phyloP scores from a whole-genome alignment of 2,329 filamentous ascomycete genomes.

The Colletotrichum cordylinicola region DNA sequence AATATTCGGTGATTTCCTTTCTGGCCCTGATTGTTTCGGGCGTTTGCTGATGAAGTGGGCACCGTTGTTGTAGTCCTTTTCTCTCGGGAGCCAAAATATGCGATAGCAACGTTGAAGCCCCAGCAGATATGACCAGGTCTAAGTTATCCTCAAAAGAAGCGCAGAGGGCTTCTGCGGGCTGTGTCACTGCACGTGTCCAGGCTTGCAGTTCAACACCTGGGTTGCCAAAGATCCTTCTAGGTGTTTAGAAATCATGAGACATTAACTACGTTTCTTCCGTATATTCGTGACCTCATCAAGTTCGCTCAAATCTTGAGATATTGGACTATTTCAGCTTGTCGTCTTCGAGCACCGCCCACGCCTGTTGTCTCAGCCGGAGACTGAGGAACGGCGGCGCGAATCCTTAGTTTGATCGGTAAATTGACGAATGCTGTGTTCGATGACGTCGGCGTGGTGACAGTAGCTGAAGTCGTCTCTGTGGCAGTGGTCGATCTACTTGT shows the following conservation, averaged over 20 bases:
- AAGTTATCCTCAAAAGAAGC: not conserved
- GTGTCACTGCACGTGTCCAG: not conserved
- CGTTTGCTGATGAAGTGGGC: not conserved
- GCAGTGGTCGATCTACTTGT: not conserved
- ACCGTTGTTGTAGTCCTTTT: not conserved
- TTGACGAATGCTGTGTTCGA: not conserved
- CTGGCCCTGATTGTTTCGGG: not conserved
- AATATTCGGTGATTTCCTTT: not conserved
- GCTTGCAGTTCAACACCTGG: not conserved
- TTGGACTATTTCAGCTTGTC: not conserved
- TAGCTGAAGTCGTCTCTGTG: not conserved
- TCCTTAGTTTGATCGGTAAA: not conserved
- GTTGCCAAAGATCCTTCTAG: not conserved
- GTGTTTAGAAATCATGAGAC: not conserved
- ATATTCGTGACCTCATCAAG: not conserved
- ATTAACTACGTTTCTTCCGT: not conserved
- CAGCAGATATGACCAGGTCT: not conserved
- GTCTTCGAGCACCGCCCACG: not conserved
- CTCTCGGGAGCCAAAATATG: not conserved
- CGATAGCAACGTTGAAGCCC: not conserved
- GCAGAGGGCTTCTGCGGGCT: not conserved
- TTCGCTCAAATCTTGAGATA: not conserved
- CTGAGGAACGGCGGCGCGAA: not conserved
- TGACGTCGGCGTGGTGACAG: not conserved
- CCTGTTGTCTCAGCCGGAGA: not conserved